Evolutionary conservation across 495 filamentous ascomycete genomes (phyloP).

Genomic region (Cudoniella acicularis): DNA sequence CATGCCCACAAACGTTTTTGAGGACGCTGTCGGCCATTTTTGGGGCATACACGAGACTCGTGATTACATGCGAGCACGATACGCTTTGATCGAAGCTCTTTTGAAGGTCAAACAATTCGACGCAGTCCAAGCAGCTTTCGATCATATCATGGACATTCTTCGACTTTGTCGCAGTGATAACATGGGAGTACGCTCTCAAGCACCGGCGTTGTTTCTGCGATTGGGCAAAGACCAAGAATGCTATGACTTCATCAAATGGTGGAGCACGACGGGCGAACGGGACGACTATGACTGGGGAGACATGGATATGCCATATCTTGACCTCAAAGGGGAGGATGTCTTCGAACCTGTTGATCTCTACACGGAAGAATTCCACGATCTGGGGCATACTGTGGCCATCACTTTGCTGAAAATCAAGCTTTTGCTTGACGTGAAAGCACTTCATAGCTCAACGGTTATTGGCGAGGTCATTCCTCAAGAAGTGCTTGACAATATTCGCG

Average conservation of each 20-base stretch:
- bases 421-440: constrained; percentile 29
- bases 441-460: constrained; percentile 23
- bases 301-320: constrained; percentile 27
- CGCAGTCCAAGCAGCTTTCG: constrained; percentile 34
- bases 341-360: constrained; percentile 33
- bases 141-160: constrained; percentile 36
- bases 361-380: constrained; percentile 13
- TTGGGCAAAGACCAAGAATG: constrained; percentile 48
- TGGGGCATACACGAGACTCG: constrained; percentile 37
- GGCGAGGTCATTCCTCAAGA: constrained; percentile 24
- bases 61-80: constrained; percentile 40
- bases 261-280: constrained; percentile 24
- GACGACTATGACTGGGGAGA: constrained; percentile 37
- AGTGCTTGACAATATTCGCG: constrained; percentile 22
- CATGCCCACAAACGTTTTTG: constrained; percentile 34
- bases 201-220: constrained; percentile 43
- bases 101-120: constrained; percentile 30
- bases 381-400: constrained; percentile 27
- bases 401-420: constrained; percentile 37
- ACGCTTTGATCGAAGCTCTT: constrained; percentile 28
- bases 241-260: constrained; percentile 56
- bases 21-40: constrained; percentile 34
- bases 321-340: constrained; percentile 35
- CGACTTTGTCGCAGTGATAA: constrained; percentile 41
- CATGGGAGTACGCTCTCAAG: constrained; percentile 35